Conservation (phyloP, 1,284 basidiomycete species). For the Apiotrichum gracile region DNA sequence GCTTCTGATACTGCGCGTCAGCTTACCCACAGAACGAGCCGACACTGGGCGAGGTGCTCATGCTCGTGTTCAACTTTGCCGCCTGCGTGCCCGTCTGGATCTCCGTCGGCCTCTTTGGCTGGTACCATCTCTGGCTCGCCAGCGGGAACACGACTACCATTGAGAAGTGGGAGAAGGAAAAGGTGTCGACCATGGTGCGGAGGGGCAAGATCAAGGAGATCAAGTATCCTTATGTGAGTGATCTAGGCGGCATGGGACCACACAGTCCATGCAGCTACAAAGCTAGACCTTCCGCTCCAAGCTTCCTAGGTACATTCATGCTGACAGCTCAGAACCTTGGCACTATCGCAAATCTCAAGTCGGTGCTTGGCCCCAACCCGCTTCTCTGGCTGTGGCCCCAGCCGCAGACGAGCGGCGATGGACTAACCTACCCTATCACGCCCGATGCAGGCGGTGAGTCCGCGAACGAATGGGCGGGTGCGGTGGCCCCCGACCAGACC, state of each 20-base stretch:
- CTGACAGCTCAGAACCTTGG: constrained; percentile 64
- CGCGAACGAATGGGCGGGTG: constrained; percentile 45
- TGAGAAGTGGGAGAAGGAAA: constrained; percentile 97
- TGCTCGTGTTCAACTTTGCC: constrained; percentile 81
- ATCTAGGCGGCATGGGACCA: too few relatives aligned
- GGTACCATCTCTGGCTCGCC: constrained; percentile 85
- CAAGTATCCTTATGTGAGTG: constrained; percentile 84
- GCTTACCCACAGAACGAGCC: constrained; percentile 59
- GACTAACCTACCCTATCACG: constrained; percentile 68
- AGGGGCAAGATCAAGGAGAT: constrained; percentile 80
- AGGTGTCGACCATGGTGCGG: constrained; percentile 74
- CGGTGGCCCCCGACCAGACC: constrained; percentile 23
- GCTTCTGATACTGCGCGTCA: not conserved
- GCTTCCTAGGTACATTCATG: constrained; percentile 1
- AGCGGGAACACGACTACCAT: constrained; percentile 86
- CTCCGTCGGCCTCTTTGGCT: constrained; percentile 78
- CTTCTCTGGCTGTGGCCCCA: constrained; percentile 72
- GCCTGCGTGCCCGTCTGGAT: constrained; percentile 78
- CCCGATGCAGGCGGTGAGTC: constrained; percentile 69
- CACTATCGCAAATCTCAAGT: constrained; percentile 60
- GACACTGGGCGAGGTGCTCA: constrained; percentile 63
- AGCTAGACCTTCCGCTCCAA: too few relatives aligned
- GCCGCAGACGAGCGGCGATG: constrained; percentile 56
- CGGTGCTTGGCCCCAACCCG: constrained; percentile 68
- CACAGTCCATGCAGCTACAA: too few relatives aligned